phyloP scores from a whole-genome alignment of 306 rosid genomes.

The Arachis stenosperma region DNA sequence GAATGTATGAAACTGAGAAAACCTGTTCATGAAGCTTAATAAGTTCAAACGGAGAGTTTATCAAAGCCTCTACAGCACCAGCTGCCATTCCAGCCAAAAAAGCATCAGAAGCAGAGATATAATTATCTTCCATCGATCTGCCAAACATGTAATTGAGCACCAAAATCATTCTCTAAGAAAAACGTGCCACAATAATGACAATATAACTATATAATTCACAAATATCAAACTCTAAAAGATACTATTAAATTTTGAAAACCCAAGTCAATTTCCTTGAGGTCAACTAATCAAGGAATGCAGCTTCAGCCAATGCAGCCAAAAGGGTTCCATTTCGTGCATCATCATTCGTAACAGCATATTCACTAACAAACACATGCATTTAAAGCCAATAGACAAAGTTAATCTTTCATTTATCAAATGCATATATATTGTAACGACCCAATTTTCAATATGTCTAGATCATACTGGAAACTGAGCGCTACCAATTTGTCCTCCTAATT shows the following conservation, averaged over 20 bases:
- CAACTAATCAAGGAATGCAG: background rate
- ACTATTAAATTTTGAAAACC: background rate
- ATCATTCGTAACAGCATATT: no score
- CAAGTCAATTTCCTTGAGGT: conserved; percentile 2
- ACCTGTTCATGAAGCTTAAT: conserved; percentile 86
- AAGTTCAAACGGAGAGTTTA: conserved; percentile 85
- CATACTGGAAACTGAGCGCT: no score
- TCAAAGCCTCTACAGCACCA: conserved; percentile 70
- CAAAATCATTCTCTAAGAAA: conserved; percentile 23
- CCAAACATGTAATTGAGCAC: conserved; percentile 38
- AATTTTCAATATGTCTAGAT: no score
- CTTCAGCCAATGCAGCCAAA: no score
- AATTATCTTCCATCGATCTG: conserved; percentile 82
- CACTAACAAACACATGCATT: no score
- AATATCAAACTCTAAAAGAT: background rate
- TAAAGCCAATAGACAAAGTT: no score
- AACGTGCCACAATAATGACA: background rate
- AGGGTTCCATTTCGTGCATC: background rate
- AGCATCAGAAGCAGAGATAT: conserved; percentile 68
- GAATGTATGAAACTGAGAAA: conserved; percentile 58
- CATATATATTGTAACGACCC: no score
- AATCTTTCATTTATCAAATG: no score
- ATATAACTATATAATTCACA: background rate
- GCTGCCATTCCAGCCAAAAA: conserved; percentile 76
- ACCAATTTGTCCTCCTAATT: no score